Percentiles rank a stretch among this genome's conserved stretches.
Conservation (phyloP, 2,329 filamentous ascomycete species). For the Pleurostoma richardsiae region DNA sequence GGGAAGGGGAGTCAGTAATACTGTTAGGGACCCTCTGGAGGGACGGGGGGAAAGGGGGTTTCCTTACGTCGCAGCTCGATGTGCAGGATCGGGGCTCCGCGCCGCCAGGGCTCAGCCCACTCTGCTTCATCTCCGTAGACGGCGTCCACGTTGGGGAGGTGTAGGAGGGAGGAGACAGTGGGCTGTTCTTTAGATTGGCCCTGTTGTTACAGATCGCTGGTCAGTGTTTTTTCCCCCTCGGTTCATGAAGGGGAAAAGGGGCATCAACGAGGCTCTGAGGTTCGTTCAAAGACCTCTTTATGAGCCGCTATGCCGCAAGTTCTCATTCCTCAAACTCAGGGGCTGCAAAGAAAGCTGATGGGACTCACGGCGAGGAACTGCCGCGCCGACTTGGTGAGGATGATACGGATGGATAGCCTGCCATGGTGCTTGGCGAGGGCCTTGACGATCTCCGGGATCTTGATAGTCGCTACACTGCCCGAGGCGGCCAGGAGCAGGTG, state of each 20-base stretch:
- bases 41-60: no score
- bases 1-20: no score
- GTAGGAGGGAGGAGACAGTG: constrained; percentile 49
- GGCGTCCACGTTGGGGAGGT: constrained; percentile 68
- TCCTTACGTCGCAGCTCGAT: constrained; percentile 65
- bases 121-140: constrained; percentile 84
- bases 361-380: constrained; percentile 57
- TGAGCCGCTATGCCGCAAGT: no score
- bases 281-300: no score
- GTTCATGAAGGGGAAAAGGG: no score
- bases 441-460: constrained; percentile 62
- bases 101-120: constrained; percentile 73
- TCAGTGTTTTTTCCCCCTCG: no score
- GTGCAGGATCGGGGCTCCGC: constrained; percentile 78
- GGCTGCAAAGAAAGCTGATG: no score
- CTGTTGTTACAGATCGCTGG: no score
- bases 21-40: no score
- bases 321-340: no score
- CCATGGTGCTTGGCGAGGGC: constrained; percentile 42
- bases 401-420: constrained; percentile 73
- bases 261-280: no score
- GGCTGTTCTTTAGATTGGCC: constrained; percentile 78
- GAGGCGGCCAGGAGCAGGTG: constrained; percentile 11
- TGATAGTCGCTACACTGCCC: constrained; percentile 79
- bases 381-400: constrained; percentile 70